Evolutionary conservation across 768 basidiomycete genomes (phyloP), one percentile per base, ranked within the genome.

Genomic region (Termitomyces sp.): DNA sequence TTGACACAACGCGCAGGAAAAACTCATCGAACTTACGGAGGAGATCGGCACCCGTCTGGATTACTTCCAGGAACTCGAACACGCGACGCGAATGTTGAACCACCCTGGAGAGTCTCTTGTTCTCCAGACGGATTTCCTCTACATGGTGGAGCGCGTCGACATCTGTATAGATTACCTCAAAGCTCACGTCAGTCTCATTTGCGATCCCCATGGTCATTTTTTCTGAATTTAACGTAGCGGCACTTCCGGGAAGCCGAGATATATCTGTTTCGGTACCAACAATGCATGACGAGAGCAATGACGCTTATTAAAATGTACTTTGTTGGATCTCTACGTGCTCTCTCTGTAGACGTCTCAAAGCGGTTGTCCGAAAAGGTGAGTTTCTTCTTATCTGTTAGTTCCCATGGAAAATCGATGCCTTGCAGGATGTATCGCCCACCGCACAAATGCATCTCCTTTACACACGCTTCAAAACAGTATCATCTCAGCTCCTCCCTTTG

Each of bases 251-350:
- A 98, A 75, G 87, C 94, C 8, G 94, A 98, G 65, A 78, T 99
- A 20, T 98, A 97, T 70, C 77, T 97, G n/a, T 81, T 99, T 32
- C 87, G 97, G 24, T 98, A 95, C 73, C 96, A 97, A 67, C 97
- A 99, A 72, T 99, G 97, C 70, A 89, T 98, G 84, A 97, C 94
- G 0, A 86, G 97, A 27, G 91, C 93, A 10, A 98, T 98, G 96
- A 98, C 95, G 0, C 81, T 99, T 44, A 93, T 98, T 76, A 96
- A 92, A 72, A 95, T 98, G 86, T 95, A 90, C 73, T 98, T 97
- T 66, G 87, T 96, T 6, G 89, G 88, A 5, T 89, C 91, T 8
- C 76, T 98, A 6, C 81, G 89, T 40, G 86, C 89, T 0, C 79
- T 97, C 12, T 85, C 89, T 1, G 74, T 82, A 4, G 96, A 98